A percentile compares a stretch with the other conserved stretches of the same genome.
Evolutionary conservation across 2,329 filamentous ascomycete species (phyloP).

Genomic region (Pseudodiploospora longispora): DNA sequence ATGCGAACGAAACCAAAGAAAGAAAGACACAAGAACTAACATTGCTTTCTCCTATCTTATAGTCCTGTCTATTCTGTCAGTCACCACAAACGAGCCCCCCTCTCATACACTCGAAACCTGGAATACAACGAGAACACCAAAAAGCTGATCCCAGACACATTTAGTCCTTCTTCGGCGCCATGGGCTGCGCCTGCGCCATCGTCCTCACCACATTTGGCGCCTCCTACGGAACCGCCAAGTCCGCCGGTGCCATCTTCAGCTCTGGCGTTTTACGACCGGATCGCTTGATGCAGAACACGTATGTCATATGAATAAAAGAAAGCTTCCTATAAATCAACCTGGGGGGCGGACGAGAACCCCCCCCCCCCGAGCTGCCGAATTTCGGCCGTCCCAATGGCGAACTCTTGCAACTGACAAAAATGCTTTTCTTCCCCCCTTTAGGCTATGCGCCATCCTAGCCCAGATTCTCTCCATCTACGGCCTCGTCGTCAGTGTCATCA

Average conservation of each 20-base stretch:
- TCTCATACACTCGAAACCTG: neutral
- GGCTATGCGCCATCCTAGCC: constrained; percentile 37
- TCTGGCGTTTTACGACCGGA: constrained; percentile 98
- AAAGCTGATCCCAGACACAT: neutral
- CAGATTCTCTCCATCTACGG: constrained; percentile 31
- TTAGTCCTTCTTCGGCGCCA: constrained; percentile 86
- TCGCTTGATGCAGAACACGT: constrained; percentile 1
- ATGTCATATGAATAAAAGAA: neutral
- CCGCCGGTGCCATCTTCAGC: constrained; percentile 94
- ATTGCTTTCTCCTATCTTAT: too few species aligned
- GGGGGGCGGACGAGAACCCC: too few species aligned
- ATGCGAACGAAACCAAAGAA: too few species aligned
- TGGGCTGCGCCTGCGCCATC: constrained; percentile 95
- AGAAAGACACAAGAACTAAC: too few species aligned
- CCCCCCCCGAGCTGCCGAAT: too few species aligned
- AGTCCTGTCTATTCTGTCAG: constrained; percentile 1
- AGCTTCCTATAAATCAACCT: too few species aligned
- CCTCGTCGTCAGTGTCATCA: constrained; percentile 1
- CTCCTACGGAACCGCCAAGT: constrained; percentile 98
- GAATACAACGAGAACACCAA: too few species aligned
- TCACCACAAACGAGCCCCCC: neutral
- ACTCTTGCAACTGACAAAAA: too few species aligned
- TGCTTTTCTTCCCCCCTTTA: constrained; percentile 2
- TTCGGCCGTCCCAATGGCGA: too few species aligned
- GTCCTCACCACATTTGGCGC: constrained; percentile 96